A percentile compares a stretch with the other conserved stretches of the same genome.
phyloP scores from a whole-genome alignment of 2,329 filamentous ascomycete species.

The Colletotrichum sp. region DNA sequence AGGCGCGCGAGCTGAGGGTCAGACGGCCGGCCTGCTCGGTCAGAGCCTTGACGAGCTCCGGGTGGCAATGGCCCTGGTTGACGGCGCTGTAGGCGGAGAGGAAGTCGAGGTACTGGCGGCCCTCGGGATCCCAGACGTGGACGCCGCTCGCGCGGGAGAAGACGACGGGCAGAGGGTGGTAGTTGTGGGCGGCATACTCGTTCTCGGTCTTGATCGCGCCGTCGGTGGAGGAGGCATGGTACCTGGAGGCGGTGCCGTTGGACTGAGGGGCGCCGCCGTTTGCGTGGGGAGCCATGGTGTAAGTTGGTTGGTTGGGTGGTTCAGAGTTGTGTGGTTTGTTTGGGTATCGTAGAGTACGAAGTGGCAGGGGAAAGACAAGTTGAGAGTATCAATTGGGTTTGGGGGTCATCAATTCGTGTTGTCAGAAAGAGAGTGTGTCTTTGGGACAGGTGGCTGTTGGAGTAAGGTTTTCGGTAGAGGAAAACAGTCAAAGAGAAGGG shows the following conservation, averaged over 20 bases:
- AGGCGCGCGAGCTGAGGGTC: slow-evolving; percentile 92
- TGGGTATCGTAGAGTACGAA: not conserved
- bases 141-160: slow-evolving; percentile 86
- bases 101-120: slow-evolving; percentile 95
- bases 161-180: slow-evolving; percentile 94
- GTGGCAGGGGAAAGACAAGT: not conserved
- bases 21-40: slow-evolving; percentile 87
- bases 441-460: slow-evolving; percentile 11
- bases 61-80: slow-evolving; percentile 98
- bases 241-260: slow-evolving; percentile 44
- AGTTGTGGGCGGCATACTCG: slow-evolving; percentile 94
- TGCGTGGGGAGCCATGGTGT: slow-evolving; percentile 65
- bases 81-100: slow-evolving; percentile 97
- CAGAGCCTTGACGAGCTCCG: slow-evolving; percentile 89
- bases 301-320: not conserved
- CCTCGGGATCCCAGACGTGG: slow-evolving; percentile 96
- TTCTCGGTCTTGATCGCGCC: slow-evolving; percentile 82
- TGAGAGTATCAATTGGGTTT: slow-evolving; percentile 10
- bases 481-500: slow-evolving; percentile 6
- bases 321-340: not conserved
- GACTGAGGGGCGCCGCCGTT: slow-evolving; percentile 39
- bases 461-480: slow-evolving; percentile 1
- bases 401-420: slow-evolving; percentile 3
- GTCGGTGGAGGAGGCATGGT: slow-evolving; percentile 80
- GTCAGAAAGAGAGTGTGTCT: slow-evolving; percentile 4